Base-by-base conservation (phyloP, 805 yeast genomes). In the Phaffomyces antillensis region DNA sequence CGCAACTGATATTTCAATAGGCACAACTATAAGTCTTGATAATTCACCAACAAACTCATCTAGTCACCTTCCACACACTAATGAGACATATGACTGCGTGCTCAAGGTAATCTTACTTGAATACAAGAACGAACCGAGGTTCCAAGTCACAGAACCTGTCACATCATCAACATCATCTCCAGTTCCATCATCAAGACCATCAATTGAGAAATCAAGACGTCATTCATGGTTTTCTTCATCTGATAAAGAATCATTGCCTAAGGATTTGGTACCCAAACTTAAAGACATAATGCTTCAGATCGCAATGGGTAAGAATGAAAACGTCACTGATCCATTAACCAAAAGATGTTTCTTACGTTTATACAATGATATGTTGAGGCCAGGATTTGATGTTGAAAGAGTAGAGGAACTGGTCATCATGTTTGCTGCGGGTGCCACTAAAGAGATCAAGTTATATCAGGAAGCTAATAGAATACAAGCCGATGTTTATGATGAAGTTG, bases 111-210 rank as follows among this genome's bases (percentile, higher is more conserved):
- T 82, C 3, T 60, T 84, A 12, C 58, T 84, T 17, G 83, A 79
- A 40, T 81, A 83, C 53, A 64, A 75, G 43, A 77, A 73, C 46
- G 87, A 81, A 59, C 86, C 86, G 2, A 62, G 87, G 33, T 83
- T 81, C 63, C 62, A 72, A 5, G 41, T 46, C 2, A 43, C 48
- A 2, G 42, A 47, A 8, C 44, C 47, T 4, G n/a, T 34, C 6
- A 46, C 42, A 23, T 34, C 54, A 2, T 37, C 49, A 15, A n/a
- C 45, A 9, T 36, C 49, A 10, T 52, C 46, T 34, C 55, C 51
- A 40, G 43, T 30, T 3, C 34, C 36, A n/a, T 13, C 13, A 20
- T 12, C 41, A 5, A 31, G 20, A n/a, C 41, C 34, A 58, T 46
- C 64, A 62, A 6, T 11, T n/a, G 28, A 36, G 5, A 25, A 24